These are phyloP conservation scores for Monosiga brevicollis DNA, from an alignment of 78 protist species.

Conservation along the genomic window DNA sequence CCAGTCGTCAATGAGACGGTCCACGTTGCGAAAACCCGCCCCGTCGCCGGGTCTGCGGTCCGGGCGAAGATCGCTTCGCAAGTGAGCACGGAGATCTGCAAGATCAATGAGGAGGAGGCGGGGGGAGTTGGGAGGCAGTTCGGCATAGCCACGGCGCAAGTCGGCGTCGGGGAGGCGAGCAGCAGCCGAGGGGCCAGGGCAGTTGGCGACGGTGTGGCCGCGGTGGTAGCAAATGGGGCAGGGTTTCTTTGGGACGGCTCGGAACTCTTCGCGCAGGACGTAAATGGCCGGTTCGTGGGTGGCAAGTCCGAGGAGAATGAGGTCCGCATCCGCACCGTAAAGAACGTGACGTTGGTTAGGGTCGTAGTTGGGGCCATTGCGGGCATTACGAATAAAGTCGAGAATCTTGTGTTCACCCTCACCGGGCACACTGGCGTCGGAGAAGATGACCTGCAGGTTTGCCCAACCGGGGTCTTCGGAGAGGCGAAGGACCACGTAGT, in stretches of 20 bases:
- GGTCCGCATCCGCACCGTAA: conserved; percentile 95
- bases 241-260: not conserved
- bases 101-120: conserved; percentile 28
- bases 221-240: conserved; percentile 13
- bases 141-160: not conserved
- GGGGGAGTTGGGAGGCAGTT: not conserved
- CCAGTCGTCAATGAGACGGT: conserved; percentile 86
- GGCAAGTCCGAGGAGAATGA: conserved; percentile 93
- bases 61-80: conserved; percentile 28
- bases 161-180: not conserved
- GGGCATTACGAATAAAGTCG: conserved; percentile 84
- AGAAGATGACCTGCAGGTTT: conserved; percentile 47
- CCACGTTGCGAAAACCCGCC: not conserved
- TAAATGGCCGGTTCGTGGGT: conserved; percentile 96
- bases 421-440: conserved; percentile 90
- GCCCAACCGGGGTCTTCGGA: conserved; percentile 73
- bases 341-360: conserved; percentile 61
- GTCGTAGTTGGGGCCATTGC: conserved; percentile 63
- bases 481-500: conserved; percentile 63
- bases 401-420: conserved; percentile 99
- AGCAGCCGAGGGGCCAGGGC: not conserved
- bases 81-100: conserved; percentile 46
- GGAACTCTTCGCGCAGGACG: conserved; percentile 78
- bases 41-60: not conserved
- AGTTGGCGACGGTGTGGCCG: conserved; percentile 6